These are phyloP conservation scores for Omphalea diandra DNA, from an alignment of 441 rosid species.

Conservation along the genomic window DNA sequence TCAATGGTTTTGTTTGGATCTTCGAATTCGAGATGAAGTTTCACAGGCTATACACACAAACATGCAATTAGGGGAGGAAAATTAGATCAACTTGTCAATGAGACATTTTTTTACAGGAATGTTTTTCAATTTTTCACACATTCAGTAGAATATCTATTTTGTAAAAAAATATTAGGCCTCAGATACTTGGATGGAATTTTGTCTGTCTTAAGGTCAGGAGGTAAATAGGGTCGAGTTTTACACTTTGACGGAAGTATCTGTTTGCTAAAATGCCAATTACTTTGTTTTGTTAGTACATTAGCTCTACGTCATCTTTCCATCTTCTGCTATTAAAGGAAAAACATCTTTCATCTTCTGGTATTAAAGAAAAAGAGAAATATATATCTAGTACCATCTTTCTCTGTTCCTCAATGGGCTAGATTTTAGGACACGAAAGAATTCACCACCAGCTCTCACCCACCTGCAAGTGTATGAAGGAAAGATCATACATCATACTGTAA, in stretches of 20 bases:
- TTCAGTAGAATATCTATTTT: background rate
- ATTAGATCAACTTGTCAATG: no score
- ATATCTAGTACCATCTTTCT: conserved; percentile 60
- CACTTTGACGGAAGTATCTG: no score
- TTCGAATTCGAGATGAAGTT: no score
- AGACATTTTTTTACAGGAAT: background rate
- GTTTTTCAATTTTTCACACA: background rate
- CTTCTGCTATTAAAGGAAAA: no score
- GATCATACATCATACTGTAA: background rate
- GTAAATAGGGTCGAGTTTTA: no score
- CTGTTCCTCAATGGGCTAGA: conserved; percentile 47
- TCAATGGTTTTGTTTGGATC: background rate
- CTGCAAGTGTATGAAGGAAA: conserved; percentile 41
- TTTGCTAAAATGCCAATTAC: no score
- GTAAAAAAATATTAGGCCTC: background rate
- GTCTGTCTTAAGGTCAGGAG: background rate
- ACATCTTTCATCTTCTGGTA: no score
- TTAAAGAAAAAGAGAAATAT: no score
- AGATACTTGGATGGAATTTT: background rate
- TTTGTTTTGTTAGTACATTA: no score
- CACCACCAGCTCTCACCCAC: conserved; percentile 84
- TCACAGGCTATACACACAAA: no score
- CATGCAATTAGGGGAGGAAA: no score
- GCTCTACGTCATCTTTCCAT: no score
- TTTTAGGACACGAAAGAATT: conserved; percentile 56